Evolutionary conservation across 2,329 filamentous ascomycete genomes (phyloP).

Genomic region (Penicillium griseofulvum): DNA sequence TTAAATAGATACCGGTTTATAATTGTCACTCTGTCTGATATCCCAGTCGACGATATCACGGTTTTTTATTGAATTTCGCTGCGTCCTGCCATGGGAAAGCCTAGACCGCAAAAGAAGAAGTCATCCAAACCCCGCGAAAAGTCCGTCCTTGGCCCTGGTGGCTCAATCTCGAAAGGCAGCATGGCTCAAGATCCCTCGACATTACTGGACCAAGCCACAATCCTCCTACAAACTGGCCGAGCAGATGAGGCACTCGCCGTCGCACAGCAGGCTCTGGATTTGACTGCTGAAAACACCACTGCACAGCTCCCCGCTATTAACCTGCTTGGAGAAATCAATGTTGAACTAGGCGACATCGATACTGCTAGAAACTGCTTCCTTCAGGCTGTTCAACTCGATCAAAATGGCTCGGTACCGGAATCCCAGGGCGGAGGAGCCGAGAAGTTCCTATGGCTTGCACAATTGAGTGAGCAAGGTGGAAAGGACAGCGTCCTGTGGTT

Average conservation of each 20-base stretch:
- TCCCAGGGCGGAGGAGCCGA: conserved; percentile 78
- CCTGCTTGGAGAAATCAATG: conserved; percentile 74
- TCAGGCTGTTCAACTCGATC: conserved; percentile 71
- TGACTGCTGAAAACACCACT: conserved; percentile 33
- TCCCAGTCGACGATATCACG: background rate
- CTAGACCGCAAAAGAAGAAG: conserved; percentile 50
- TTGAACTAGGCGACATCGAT: conserved; percentile 80
- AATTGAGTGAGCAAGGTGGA: conserved; percentile 69
- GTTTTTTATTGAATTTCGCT: background rate
- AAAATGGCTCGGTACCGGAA: conserved; percentile 68
- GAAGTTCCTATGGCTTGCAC: conserved; percentile 92
- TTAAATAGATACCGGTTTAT: conserved; percentile 4
- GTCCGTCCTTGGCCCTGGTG: conserved; percentile 43
- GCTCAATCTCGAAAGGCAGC: conserved; percentile 41
- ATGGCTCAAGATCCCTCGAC: conserved; percentile 53
- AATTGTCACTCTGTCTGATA: background rate
- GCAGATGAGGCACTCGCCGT: conserved; percentile 56
- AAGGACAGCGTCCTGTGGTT: conserved; percentile 61
- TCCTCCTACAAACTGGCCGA: conserved; percentile 58
- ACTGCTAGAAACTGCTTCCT: conserved; percentile 70
- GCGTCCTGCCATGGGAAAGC: conserved; percentile 50
- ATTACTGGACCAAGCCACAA: conserved; percentile 57
- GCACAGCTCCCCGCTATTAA: conserved; percentile 61
- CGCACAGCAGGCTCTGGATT: conserved; percentile 53
- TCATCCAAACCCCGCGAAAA: conserved; percentile 43